These are phyloP conservation scores for Cladosporium sp. DNA, from an alignment of 2,329 filamentous ascomycete species.

Conservation along the genomic window DNA sequence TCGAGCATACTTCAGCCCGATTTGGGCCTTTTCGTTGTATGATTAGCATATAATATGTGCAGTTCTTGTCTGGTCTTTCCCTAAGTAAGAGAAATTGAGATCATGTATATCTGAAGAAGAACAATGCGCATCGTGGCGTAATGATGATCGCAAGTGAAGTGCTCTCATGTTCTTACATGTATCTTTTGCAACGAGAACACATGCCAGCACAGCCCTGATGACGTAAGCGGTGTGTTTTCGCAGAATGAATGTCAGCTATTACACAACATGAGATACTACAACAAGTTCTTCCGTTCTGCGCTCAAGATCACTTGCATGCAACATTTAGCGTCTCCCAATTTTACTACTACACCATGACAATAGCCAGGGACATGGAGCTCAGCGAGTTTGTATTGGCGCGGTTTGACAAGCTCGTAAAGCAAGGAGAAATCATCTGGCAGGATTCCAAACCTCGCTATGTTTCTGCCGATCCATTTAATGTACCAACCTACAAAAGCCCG, in stretches of 20 bases:
- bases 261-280: no score
- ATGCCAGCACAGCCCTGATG: background rate
- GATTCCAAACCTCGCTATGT: constrained; percentile 7
- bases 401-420: constrained; percentile 16
- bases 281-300: background rate
- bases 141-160: background rate
- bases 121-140: background rate
- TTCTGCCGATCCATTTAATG: constrained; percentile 1
- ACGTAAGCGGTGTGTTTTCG: background rate
- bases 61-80: background rate
- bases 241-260: background rate
- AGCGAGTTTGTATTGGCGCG: background rate
- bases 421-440: constrained; percentile 17
- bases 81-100: background rate
- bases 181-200: no score
- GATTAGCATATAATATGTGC: background rate
- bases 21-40: background rate
- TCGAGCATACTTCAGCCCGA: background rate
- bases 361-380: background rate
- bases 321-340: background rate
- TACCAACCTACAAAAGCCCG: background rate
- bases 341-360: background rate
- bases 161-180: background rate
- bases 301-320: background rate
- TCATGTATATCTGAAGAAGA: background rate